Base-by-base conservation (phyloP, 192 early-diverging fungal genomes). In the Coemansia sp. region DNA sequence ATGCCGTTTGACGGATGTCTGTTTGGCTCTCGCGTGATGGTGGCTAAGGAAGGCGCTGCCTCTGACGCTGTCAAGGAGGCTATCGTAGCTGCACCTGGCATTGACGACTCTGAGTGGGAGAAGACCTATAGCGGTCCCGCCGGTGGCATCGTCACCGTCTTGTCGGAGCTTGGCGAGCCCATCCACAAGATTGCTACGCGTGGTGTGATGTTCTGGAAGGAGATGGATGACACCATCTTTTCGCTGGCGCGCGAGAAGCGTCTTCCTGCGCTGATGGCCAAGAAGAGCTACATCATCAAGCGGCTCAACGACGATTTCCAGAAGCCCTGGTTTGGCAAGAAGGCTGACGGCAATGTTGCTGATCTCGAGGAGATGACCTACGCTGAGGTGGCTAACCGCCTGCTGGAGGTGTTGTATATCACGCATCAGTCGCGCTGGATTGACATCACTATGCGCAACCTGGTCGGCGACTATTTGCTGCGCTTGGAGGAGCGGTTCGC, bases 1-100 rank as follows among this genome's bases (percentile, higher is more conserved):
- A 98, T 98, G 96, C 96, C 96, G 3, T 91, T 94, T 71, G 96
- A 98, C 72, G 95, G 94, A 77, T 78, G 95, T 23, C 78, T 98
- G 53, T 89, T 98, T 61, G 95, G 92, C 20, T 96, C 94, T 14
- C 92, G 94, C 61, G 87, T 96, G 59, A 94, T 98, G 93, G 93
- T 94, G 33, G 91, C 94, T 51, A 90, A 92, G 74, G 94, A 98
- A 73, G 87, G 86, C 59, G 73, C 86, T 35, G 89, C 96, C 5
- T 92, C 91, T 26, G 82, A 72, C 2, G 88, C 76, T 3, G 92
- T 89, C 55, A 98, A 98, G 84, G 80, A 95, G 64, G 87, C 92
- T 39, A 95, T 98, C 69, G 94, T 89, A 8, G 84, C 83, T 34
- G 87, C 93, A 6, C 86, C 92, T 21, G 96, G 95, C 38, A 87